phyloP scores from a whole-genome alignment of 768 basidiomycete species.

The Pulveroboletus sp. region DNA sequence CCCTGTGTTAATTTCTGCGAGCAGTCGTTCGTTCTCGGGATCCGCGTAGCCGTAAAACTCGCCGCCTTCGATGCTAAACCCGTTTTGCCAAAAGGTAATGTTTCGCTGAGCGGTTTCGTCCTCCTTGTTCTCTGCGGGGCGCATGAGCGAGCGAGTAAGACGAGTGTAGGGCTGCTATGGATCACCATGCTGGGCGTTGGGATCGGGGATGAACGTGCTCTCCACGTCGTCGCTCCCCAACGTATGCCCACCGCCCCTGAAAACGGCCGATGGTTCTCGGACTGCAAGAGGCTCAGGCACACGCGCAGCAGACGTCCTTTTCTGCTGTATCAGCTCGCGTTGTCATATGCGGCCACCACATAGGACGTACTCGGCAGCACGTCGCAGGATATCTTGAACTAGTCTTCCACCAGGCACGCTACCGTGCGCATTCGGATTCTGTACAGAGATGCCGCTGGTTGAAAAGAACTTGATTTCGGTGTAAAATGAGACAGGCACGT shows the following conservation, averaged over 20 bases:
- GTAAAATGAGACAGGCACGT: not conserved
- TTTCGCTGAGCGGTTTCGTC: constrained; percentile 62
- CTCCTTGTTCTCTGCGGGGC: constrained; percentile 24
- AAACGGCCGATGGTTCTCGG: constrained; percentile 32
- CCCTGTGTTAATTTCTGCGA: constrained; percentile 79
- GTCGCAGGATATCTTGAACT: constrained; percentile 68
- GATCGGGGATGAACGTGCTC: constrained; percentile 72
- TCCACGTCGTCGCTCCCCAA: constrained; percentile 90
- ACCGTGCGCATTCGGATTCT: constrained; percentile 65
- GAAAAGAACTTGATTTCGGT: not conserved
- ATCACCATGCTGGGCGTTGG: constrained; percentile 38
- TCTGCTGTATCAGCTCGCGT: not conserved
- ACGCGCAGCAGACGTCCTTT: constrained; percentile 20
- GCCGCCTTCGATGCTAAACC: constrained; percentile 89
- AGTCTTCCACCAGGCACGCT: constrained; percentile 50
- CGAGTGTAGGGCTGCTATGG: not conserved
- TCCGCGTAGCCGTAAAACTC: constrained; percentile 81
- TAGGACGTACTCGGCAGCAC: constrained; percentile 69
- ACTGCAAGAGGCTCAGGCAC: constrained; percentile 10
- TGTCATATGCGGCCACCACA: not conserved
- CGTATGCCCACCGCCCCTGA: constrained; percentile 73
- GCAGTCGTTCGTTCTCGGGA: constrained; percentile 60
- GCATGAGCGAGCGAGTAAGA: not conserved
- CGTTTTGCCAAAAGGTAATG: constrained; percentile 90
- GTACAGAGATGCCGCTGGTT: constrained; percentile 77